Evolutionary conservation across 768 basidiomycete species (phyloP).

Genomic region (Coprinellus micaceus): DNA sequence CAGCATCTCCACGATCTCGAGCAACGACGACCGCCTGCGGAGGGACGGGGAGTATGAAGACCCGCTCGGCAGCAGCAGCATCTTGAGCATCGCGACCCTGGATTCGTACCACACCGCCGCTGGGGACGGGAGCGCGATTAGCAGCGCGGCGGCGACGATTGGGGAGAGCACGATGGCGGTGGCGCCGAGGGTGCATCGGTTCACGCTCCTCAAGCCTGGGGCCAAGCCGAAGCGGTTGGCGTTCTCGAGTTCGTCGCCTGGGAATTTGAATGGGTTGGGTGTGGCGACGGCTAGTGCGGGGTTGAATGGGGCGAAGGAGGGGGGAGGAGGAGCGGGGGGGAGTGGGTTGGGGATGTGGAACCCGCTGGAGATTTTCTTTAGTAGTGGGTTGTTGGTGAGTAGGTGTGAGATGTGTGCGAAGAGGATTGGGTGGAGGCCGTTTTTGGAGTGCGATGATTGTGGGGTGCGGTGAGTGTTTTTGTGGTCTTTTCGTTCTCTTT

Average conservation of each 20-base stretch:
- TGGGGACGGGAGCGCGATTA: slow-evolving; percentile 76
- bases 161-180: slow-evolving; percentile 14
- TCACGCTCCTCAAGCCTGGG: no score
- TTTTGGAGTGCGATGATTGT: slow-evolving; percentile 88
- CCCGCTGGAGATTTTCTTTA: slow-evolving; percentile 76
- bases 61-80: slow-evolving; percentile 22
- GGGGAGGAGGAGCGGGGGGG: no score
- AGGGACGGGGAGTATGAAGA: no score
- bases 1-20: slow-evolving; percentile 12
- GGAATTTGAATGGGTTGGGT: no score
- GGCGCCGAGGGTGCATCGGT: no score
- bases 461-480: slow-evolving; percentile 55
- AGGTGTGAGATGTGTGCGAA: slow-evolving; percentile 84
- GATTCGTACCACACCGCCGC: slow-evolving; percentile 67
- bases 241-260: no score
- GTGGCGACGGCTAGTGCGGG: no score
- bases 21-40: no score
- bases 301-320: no score
- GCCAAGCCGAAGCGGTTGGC: no score
- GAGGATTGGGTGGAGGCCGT: slow-evolving; percentile 81
- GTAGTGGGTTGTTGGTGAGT: slow-evolving; percentile 62
- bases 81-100: slow-evolving; percentile 53
- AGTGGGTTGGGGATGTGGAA: slow-evolving; percentile 56
- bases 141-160: slow-evolving; percentile 28
- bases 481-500: not conserved